phyloP scores from a whole-genome alignment of 805 yeast species.

The Yamadazyma laniorum region DNA sequence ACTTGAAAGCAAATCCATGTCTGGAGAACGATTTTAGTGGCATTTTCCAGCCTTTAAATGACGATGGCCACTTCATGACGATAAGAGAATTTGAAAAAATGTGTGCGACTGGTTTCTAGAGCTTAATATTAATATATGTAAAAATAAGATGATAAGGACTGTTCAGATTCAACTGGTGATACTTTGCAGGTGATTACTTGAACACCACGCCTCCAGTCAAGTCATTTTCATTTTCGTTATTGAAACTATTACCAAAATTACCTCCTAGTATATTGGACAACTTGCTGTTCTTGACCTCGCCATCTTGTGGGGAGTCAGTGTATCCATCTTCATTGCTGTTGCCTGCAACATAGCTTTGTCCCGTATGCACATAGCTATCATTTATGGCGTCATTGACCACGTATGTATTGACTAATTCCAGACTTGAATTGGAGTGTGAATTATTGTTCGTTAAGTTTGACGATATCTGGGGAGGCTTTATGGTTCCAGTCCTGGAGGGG shows the following conservation, averaged over 20 bases:
- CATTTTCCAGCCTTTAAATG: no score
- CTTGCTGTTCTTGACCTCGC: constrained; percentile 2
- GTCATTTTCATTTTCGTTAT: constrained; percentile 11
- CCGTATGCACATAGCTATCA: constrained; percentile 25
- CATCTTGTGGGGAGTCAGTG: not conserved
- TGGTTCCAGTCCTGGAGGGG: constrained; percentile 33
- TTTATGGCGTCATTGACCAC: constrained; percentile 26
- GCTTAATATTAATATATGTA: no score
- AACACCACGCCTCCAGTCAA: constrained; percentile 13
- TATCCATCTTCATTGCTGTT: constrained; percentile 1
- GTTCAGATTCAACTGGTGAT: no score
- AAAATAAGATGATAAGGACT: no score
- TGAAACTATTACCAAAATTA: constrained; percentile 21
- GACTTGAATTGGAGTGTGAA: constrained; percentile 21
- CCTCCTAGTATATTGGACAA: constrained; percentile 15
- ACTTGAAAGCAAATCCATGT: no score
- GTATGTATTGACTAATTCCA: constrained; percentile 21
- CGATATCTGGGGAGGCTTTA: constrained; percentile 9
- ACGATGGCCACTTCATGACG: no score
- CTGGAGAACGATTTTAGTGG: no score
- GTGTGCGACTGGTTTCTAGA: no score
- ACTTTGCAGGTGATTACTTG: no score
- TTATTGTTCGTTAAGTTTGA: not conserved
- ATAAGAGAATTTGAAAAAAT: no score
- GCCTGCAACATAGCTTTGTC: constrained; percentile 7